A percentile compares a stretch with the other conserved stretches of the same genome.
These are phyloP conservation scores for Yamadazyma phyllophila DNA, from an alignment of 805 yeast species.

Conservation along the genomic window DNA sequence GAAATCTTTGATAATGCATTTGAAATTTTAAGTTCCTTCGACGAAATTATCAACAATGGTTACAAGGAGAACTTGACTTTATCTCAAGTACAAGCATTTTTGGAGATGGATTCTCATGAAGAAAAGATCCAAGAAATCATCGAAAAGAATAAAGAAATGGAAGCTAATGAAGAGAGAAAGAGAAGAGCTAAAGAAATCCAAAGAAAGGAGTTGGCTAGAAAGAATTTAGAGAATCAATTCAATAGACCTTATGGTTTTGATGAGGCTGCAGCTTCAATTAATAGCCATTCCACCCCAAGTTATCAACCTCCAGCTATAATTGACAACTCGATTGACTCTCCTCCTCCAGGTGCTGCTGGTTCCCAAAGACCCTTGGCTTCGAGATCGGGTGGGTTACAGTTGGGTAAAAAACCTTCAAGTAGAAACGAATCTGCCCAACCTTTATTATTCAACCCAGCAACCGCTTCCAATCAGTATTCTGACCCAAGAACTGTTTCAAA, in stretches of 20 bases:
- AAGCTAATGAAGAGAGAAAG: slow-evolving; percentile 95
- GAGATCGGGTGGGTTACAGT: slow-evolving; percentile 61
- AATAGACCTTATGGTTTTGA: slow-evolving; percentile 18
- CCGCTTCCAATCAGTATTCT: slow-evolving; percentile 27
- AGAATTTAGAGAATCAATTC: slow-evolving; percentile 51
- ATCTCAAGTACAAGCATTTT: slow-evolving; percentile 79
- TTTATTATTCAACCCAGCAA: slow-evolving; percentile 19
- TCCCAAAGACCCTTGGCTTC: slow-evolving; percentile 6
- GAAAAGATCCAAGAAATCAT: slow-evolving; percentile 98
- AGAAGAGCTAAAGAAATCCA: slow-evolving; percentile 90
- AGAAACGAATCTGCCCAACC: slow-evolving; percentile 28
- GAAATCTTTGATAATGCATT: slow-evolving; percentile 84
- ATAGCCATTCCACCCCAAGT: slow-evolving; percentile 15
- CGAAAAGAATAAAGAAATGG: slow-evolving; percentile 93
- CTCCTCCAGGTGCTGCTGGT: neutral
- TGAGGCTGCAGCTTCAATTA: slow-evolving; percentile 5
- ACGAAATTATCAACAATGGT: slow-evolving; percentile 88
- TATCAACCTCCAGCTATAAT: slow-evolving; percentile 21
- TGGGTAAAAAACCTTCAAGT: slow-evolving; percentile 55
- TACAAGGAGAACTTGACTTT: slow-evolving; percentile 82
- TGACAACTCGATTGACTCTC: slow-evolving; percentile 11
- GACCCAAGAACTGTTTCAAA: slow-evolving; percentile 9
- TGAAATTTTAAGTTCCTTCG: slow-evolving; percentile 87
- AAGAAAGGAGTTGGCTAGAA: slow-evolving; percentile 67
- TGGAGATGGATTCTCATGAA: slow-evolving; percentile 98